Evolutionary conservation across 352 stramenopile species (phyloP), one percentile per base, ranked within the genome.

Genomic region (Globisporangium paroecandrum): DNA sequence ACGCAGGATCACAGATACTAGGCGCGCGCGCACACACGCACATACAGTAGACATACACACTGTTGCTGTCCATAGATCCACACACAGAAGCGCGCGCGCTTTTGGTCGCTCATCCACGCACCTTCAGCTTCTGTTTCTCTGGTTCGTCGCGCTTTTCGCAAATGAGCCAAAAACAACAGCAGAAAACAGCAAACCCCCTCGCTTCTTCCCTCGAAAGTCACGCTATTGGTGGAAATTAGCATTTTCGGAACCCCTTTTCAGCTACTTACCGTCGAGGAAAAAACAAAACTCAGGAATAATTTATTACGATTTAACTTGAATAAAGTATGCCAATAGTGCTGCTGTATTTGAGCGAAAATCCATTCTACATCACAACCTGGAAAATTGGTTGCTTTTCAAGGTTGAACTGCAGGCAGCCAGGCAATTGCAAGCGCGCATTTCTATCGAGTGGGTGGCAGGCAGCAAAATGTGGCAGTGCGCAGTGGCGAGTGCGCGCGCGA

Each of bases 171-270:
- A 34, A 27, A 62, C 9, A 43, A 46, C 38, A 46, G 18, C 38
- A 46, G 38, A 54, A 51, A 22, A 13, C 9, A 38, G n/a, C 5
- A 24, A 63, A 18, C 34, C 58, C 22, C 36, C 57, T 53, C 27
- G 10, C 12, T 36, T 36, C 27, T 59, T 22, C 20, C 3, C 27
- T 9, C 4, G 29, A 7, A 32, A 32, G 29, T 13, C 13, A 20
- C 62, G 4, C 38, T 0, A 82, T 78, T 82, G 73, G 76, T 10
- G 61, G 54, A 82, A 79, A 77, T 43, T 9, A 6, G 0, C 10
- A 20, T 46, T n/a, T 22, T 5, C 0, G 1, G 27, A 59, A 24
- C 25, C 27, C 54, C 12, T 59, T 59, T 43, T 22, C 54, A 43
- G 25, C 54, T 27, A 38, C 0, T 58, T 9, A n/a, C 4, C 12